Conservation (phyloP, 1,139 yeast species). For the Geotrichum citri-aurantii region DNA sequence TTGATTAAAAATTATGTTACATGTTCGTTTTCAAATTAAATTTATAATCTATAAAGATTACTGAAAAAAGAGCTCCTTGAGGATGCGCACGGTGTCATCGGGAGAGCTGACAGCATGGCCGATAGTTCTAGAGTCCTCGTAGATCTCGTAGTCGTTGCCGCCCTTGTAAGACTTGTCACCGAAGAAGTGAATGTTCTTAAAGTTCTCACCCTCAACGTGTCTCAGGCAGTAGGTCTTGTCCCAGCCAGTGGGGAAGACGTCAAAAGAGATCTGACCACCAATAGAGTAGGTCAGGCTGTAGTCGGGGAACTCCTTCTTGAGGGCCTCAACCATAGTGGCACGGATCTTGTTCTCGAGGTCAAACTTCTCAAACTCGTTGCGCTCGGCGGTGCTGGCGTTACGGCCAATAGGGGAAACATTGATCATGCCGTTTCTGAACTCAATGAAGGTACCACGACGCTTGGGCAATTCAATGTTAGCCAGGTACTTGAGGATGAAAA, state of each 20-base stretch:
- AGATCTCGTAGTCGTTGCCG: slow-evolving; percentile 98
- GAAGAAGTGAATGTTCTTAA: slow-evolving; percentile 87
- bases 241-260: slow-evolving; percentile 99
- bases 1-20: slow-evolving; percentile 4
- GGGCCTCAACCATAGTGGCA: slow-evolving; percentile 73
- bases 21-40: not conserved
- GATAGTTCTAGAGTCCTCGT: slow-evolving; percentile 80
- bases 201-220: slow-evolving; percentile 81
- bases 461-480: slow-evolving; percentile 80
- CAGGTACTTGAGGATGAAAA: slow-evolving; percentile 78
- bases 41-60: not conserved
- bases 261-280: slow-evolving; percentile 98
- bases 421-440: slow-evolving; percentile 99
- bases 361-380: slow-evolving; percentile 81
- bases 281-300: slow-evolving; percentile 87
- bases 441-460: slow-evolving; percentile 89
- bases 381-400: slow-evolving; percentile 90
- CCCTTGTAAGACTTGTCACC: slow-evolving; percentile 98
- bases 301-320: slow-evolving; percentile 77
- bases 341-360: slow-evolving; percentile 79
- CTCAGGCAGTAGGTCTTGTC: slow-evolving; percentile 96
- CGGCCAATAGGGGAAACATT: slow-evolving; percentile 97
- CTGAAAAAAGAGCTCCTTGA: slow-evolving; percentile 64
- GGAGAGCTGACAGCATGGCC: slow-evolving; percentile 93
- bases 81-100: slow-evolving; percentile 75